phyloP scores from a whole-genome alignment of 176 grass and related monocot genomes.

The Eleusine coracana region DNA sequence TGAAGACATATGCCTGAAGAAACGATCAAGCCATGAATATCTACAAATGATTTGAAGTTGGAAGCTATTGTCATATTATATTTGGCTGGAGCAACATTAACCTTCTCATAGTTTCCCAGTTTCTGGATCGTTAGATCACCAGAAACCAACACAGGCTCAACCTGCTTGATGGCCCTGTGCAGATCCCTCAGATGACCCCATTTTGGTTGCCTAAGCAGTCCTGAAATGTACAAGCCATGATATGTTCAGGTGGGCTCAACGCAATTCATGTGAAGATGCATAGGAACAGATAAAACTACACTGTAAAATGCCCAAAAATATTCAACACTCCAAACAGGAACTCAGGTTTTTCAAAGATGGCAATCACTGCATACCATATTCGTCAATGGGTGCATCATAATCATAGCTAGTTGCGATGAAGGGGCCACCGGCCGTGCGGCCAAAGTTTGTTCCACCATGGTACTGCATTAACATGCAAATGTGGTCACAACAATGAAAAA shows the following conservation, averaged over 20 bases:
- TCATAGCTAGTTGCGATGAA: conserved; percentile 96
- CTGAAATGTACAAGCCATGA: conserved; percentile 39
- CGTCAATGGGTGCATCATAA: conserved; percentile 92
- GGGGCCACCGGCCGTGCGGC: conserved; percentile 80
- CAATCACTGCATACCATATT: conserved; percentile 71
- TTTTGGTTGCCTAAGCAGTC: conserved; percentile 84
- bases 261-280: neutral
- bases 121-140: conserved; percentile 58
- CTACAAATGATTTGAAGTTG: neutral
- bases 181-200: conserved; percentile 95
- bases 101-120: conserved; percentile 77
- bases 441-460: conserved; percentile 98
- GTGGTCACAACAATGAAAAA: conserved; percentile 38
- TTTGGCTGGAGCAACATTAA: conserved; percentile 22
- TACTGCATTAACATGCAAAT: conserved; percentile 62
- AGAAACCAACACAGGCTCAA: conserved; percentile 62
- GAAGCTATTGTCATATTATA: neutral
- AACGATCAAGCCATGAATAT: neutral
- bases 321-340: neutral
- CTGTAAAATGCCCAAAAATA: neutral
- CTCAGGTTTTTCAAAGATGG: conserved; percentile 31
- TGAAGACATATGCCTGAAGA: conserved; percentile 80
- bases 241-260: conserved; percentile 3
- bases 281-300: neutral
- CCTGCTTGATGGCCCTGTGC: conserved; percentile 89